Base-by-base conservation (phyloP, 306 rosid genomes). In the Vigna radiata region DNA sequence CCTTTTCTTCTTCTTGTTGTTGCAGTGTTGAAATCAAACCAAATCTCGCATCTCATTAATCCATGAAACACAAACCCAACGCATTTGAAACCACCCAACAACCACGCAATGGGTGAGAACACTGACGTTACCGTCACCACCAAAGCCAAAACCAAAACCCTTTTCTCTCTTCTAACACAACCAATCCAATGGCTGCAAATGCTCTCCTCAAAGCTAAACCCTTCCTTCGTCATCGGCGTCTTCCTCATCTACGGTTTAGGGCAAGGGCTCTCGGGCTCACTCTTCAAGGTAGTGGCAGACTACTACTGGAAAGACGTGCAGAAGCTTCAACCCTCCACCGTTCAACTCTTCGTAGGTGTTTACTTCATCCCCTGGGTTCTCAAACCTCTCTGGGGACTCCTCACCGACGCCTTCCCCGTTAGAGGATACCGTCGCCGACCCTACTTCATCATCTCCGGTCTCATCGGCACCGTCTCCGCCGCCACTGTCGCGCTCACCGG, bases 261-360 rank as follows among this genome's bases (percentile, higher is more conserved):
- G 16, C 93, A 90, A 27, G 97, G 97, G 25, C 88, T 92, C 80
- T 79, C 90, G 0, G 84, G 86, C 3, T 84, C 96, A 1, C 78
- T 84, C 60, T 90, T 92, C 89, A 87, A 31, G 50, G 88, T 92
- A 0, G 91, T 81, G 8, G 14, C 88, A 0, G 97, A 92, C 17
- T 92, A 86, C 63, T 92, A 90, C 72, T 92, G 97, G 97, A 92
- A 92, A 77, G 97, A 92, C 78, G 85, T 92, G 2, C 91, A 88
- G 68, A 85, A 82, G 33, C 49, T 90, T 0, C 91, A 88, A 43
- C 97, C 97, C 13, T 90, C 93, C 0, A 56, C 78, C 0, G 93
- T 88, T 1, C 97, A 92, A 62, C 78, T 88, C 55, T 92, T 83
- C 44, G 69, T 76, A 0, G 90, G 89, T 1, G 43, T 92, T 17